Base-by-base conservation (phyloP, 192 early-diverging fungal genomes). In the Coemansia sp. region DNA sequence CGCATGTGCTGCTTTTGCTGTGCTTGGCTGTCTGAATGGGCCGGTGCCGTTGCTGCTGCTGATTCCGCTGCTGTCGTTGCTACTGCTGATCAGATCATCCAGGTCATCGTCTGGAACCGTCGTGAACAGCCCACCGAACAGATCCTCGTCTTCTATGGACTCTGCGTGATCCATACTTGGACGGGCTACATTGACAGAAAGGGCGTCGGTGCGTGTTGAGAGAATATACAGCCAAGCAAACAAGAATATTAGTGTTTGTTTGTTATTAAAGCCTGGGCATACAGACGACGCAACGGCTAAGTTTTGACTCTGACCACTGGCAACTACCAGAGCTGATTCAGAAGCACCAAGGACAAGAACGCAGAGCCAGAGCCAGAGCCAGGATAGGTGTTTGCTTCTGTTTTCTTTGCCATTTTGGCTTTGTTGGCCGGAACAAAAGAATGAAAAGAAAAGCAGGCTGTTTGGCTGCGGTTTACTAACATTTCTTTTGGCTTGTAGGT, bases 71-170 rank as follows among this genome's bases (percentile, higher is more conserved):
- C 42, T 45, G 42, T 45, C 5, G 42, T 31, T 30, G 58, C n/a
- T 51, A 45, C 49, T 42, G 20, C 33, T 28, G n/a, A 50, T 16
- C 16, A 22, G 17, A 32, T 54, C 58, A 14, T 25, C 49, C 22
- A 29, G 18, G 3, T 30, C 58, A 28, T 61, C 49, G 16, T 49
- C 34, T 14, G 61, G 34, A 55, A 42, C 64, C 34, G 62, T 54
- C 49, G 25, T 45, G 34, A 49, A 64, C 25, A 60, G n/a, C 31
- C 61, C 66, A 2, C 20, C 34, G 32, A 38, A 20, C 6, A 11
- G 11, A 5, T 60, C 59, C 59, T 63, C 69, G 49, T 72, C 72
- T 17, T 75, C 77, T 33, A 80, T 80, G 17, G 77, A 80, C 10
- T 80, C 77, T 11, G 67, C 31, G n/a, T 63, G 77, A 31, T 66